Evolutionary conservation across 345 rosid species (phyloP), one percentile per base, ranked within the genome.

Genomic region (Fremontodendron californicum): DNA sequence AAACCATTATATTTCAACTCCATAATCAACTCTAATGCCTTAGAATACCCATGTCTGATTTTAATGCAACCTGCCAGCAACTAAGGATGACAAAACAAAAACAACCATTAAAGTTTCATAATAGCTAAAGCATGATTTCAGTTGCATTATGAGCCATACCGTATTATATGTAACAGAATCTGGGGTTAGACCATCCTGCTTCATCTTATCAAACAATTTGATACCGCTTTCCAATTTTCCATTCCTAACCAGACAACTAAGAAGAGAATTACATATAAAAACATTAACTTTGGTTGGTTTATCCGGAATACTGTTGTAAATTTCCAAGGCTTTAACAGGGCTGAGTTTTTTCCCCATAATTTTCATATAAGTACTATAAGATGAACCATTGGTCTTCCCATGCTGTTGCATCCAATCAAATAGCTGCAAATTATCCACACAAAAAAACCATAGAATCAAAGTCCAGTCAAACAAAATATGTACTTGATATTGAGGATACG

Each of bases 21-120:
- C 75, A 84, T 84, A 65, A 93, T 86, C 75, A 95, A 86, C 79
- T 90, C 91, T 81, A 92, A 75, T 64, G 97, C 94, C 82, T 82
- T 92, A 43, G 89, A 65, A 76, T 87, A 92, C 68, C 98, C 92
- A 77, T 89, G 66, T 82, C 86, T 87, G 4, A 74, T 86, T 87
- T 91, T 95, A 74, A 90, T 90, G 85, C 89, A 93, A 85, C 98
- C 98, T 85, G 97, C 79, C 77, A 95, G 92, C 81, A 95, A 85
- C 97, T 95, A 83, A 75, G 49, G 75, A 84, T 73, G 78, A 73
- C 80, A 84, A 80, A 83, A 73, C 49, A 49, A 46, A 61, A 64
- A 27, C 40, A 51, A 63, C 52, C 48, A 77, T 80, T 48, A 78
- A 67, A 78, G 48, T 19, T 9, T 60, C 15, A 0, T 10, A 19